Percentiles rank a stretch among this genome's conserved stretches.
Evolutionary conservation across 176 grass and related monocot genomes (phyloP).

Genomic region (Oryza officinalis): DNA sequence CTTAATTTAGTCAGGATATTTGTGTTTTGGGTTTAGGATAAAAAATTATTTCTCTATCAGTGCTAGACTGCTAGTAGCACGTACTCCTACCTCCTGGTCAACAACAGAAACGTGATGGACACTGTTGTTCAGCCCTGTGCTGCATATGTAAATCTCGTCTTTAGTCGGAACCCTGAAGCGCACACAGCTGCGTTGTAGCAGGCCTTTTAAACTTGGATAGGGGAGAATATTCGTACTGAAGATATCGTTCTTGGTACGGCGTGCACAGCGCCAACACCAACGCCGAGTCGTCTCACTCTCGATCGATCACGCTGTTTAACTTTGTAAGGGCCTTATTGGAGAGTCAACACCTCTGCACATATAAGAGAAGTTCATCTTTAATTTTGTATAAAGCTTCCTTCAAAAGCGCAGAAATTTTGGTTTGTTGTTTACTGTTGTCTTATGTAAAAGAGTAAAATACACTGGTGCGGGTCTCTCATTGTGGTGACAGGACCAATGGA

Average conservation of each 20-base stretch:
- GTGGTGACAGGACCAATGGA: background rate
- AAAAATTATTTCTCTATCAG: no score
- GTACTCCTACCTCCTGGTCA: background rate
- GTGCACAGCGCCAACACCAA: background rate
- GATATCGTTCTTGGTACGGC: background rate
- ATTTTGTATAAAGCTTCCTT: background rate
- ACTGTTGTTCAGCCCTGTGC: background rate
- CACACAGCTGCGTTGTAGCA: background rate
- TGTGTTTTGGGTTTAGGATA: no score
- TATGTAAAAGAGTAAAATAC: no score
- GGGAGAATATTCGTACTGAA: constrained; percentile 29
- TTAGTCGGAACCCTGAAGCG: background rate
- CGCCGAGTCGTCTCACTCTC: background rate
- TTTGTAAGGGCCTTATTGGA: background rate
- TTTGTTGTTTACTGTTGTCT: background rate
- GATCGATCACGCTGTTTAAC: background rate
- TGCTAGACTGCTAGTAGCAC: no score
- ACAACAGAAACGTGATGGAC: background rate
- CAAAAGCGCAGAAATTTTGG: background rate
- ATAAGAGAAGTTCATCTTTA: background rate
- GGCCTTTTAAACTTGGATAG: constrained; percentile 14
- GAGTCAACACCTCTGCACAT: background rate
- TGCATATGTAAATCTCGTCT: background rate
- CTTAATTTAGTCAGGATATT: no score
- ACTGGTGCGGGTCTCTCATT: background rate